phyloP scores from a whole-genome alignment of 2,329 filamentous ascomycete species.

The Curvularia eragrostidis region DNA sequence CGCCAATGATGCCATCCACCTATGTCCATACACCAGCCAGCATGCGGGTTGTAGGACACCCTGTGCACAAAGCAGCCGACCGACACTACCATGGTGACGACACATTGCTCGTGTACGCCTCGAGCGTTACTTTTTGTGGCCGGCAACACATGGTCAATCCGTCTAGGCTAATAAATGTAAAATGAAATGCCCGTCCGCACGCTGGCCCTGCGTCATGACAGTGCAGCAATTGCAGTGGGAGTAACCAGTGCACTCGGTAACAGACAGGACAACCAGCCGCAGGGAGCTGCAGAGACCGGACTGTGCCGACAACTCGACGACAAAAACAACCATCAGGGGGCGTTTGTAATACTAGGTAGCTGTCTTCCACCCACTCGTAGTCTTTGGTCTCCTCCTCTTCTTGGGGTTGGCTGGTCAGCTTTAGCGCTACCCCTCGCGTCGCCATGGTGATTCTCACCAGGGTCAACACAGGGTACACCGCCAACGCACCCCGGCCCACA shows the following conservation, averaged over 20 bases:
- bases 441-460: constrained; percentile 27
- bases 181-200: not conserved
- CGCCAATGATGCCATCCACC: not conserved
- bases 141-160: not conserved
- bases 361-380: not conserved
- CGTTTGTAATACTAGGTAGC: too few species aligned
- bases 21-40: not conserved
- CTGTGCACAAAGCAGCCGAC: not conserved
- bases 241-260: not conserved
- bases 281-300: not conserved
- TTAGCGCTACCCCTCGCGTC: constrained; percentile 36
- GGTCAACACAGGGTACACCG: constrained; percentile 31
- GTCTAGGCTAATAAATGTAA: not conserved
- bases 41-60: not conserved
- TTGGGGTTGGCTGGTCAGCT: constrained; percentile 10
- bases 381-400: constrained; percentile 11
- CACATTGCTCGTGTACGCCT: not conserved
- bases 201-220: constrained; percentile 8
- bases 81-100: not conserved
- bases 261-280: not conserved
- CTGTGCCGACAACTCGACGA: not conserved
- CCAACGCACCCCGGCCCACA: constrained; percentile 28
- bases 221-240: not conserved
- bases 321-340: constrained; percentile 3
- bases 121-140: not conserved